Evolutionary conservation across 495 filamentous ascomycete species (phyloP).

Genomic region (Venustampulla echinocandica): DNA sequence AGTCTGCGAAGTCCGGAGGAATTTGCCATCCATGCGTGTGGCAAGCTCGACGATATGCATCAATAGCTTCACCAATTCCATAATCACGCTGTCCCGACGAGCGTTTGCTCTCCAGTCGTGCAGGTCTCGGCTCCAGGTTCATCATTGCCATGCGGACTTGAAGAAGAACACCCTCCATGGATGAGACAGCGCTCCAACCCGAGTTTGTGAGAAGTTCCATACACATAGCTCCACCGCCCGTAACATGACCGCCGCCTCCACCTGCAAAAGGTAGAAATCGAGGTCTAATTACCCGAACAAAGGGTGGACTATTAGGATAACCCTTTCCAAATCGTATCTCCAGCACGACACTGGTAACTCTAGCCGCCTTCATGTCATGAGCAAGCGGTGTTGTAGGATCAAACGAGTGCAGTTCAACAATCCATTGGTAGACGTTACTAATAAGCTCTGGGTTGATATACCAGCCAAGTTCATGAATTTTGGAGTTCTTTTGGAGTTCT

Average conservation of each 20-base stretch:
- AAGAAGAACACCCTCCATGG: slow-evolving; percentile 71
- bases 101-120: slow-evolving; percentile 43
- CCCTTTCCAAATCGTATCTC: slow-evolving; percentile 71
- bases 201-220: slow-evolving; percentile 83
- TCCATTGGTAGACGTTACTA: slow-evolving; percentile 82
- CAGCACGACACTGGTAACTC: slow-evolving; percentile 59
- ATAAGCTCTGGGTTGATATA: slow-evolving; percentile 54
- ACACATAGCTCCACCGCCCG: slow-evolving; percentile 78
- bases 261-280: slow-evolving; percentile 60
- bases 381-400: slow-evolving; percentile 59
- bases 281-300: slow-evolving; percentile 76
- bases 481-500: slow-evolving; percentile 52
- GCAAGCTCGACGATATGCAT: slow-evolving; percentile 64
- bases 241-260: slow-evolving; percentile 86
- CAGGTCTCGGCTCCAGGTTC: slow-evolving; percentile 59
- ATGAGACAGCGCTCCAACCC: slow-evolving; percentile 68
- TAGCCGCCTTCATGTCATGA: slow-evolving; percentile 57
- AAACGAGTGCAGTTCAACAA: slow-evolving; percentile 84
- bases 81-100: slow-evolving; percentile 42
- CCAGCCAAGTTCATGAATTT: slow-evolving; percentile 72
- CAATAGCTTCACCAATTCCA: slow-evolving; percentile 57
- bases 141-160: slow-evolving; percentile 77
- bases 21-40: slow-evolving; percentile 55
- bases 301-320: slow-evolving; percentile 74
- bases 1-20: slow-evolving; percentile 28